Evolutionary conservation across 352 stramenopile species (phyloP).

Genomic region (Pythium monospermum): DNA sequence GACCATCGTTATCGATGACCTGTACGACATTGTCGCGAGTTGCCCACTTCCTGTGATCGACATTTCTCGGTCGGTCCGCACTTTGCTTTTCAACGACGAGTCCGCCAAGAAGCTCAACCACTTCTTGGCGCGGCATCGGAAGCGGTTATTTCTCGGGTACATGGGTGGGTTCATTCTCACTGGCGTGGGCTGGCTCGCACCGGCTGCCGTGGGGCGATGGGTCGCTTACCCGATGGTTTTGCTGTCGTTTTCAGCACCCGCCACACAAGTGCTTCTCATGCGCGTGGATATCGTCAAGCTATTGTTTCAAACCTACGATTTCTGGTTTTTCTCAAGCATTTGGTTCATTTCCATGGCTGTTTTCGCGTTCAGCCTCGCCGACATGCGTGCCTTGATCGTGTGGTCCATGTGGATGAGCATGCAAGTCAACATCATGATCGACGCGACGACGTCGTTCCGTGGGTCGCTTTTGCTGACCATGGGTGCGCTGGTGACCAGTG

Average conservation of each 20-base stretch:
- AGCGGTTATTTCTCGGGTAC: not conserved
- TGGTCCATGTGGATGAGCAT: constrained; percentile 18
- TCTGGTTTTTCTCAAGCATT: constrained; percentile 32
- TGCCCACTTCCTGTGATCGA: constrained; percentile 3
- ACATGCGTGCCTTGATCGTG: constrained; percentile 15
- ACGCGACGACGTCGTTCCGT: constrained; percentile 17
- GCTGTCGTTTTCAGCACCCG: not conserved
- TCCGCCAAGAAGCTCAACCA: not conserved
- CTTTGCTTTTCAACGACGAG: not conserved
- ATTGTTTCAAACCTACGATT: constrained; percentile 28
- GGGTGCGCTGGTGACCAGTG: not conserved
- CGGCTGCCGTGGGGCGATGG: not conserved
- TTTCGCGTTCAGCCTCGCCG: constrained; percentile 15
- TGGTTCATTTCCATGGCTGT: constrained; percentile 13
- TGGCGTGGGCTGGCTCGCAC: not conserved
- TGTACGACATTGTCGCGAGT: constrained; percentile 12
- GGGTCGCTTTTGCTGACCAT: constrained; percentile 9
- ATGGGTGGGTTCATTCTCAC: not conserved
- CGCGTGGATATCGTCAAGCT: constrained; percentile 21
- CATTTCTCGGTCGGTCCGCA: constrained; percentile 9
- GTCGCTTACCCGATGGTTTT: constrained; percentile 2
- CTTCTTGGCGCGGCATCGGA: not conserved
- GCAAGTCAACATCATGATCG: constrained; percentile 26
- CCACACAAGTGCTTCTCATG: constrained; percentile 8
- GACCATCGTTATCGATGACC: too few relatives aligned